Percentiles rank a stretch among this genome's conserved stretches.
These are phyloP conservation scores for Botrytis sinoallii DNA, from an alignment of 2,329 filamentous ascomycete genomes.

Conservation along the genomic window DNA sequence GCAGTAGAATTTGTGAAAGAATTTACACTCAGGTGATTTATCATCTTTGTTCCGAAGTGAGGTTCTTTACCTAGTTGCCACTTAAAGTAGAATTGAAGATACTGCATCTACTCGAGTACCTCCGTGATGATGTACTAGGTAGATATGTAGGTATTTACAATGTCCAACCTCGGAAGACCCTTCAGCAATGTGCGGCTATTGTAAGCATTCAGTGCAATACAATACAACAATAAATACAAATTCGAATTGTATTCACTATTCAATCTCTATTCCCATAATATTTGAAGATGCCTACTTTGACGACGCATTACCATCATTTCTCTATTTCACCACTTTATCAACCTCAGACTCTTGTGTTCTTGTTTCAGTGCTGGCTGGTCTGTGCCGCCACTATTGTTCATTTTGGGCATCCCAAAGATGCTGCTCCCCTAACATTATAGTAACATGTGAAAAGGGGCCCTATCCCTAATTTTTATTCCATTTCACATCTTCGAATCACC, in stretches of 20 bases:
- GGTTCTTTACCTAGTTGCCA: not conserved
- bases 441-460: not conserved
- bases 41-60: not conserved
- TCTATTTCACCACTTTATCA: not conserved
- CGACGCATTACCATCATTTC: not conserved
- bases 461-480: conserved; percentile 6
- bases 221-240: not conserved
- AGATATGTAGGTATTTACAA: not conserved
- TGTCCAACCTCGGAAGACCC: not conserved
- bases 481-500: conserved; percentile 11
- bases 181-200: not conserved
- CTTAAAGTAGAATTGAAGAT: not conserved
- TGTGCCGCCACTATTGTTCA: conserved; percentile 1
- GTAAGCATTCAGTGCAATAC: not conserved
- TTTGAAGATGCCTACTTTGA: not conserved
- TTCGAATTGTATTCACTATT: not conserved
- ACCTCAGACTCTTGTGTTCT: not conserved
- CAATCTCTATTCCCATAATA: not conserved
- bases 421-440: conserved; percentile 15
- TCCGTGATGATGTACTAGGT: not conserved
- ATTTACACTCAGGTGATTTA: not conserved
- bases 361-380: not conserved
- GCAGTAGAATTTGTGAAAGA: not conserved
- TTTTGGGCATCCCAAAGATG: conserved; percentile 12
- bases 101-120: not conserved